phyloP scores from a whole-genome alignment of 495 filamentous ascomycete genomes.

The Tuber umbilicatum region DNA sequence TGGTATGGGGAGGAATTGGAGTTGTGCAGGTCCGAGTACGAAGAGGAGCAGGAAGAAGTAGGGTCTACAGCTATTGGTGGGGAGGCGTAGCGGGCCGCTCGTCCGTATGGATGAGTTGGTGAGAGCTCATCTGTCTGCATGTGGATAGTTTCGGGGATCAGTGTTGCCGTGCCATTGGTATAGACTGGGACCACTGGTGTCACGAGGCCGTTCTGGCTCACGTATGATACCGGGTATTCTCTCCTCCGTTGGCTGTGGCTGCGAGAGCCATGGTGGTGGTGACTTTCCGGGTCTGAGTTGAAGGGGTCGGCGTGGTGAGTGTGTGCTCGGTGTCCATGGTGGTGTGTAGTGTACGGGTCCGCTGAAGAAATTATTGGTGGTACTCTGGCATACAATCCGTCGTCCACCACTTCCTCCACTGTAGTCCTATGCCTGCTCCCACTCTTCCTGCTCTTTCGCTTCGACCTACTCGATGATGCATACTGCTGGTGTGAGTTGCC shows the following conservation, averaged over 20 bases:
- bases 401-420: constrained; percentile 24
- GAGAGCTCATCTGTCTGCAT: constrained; percentile 34
- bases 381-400: constrained; percentile 21
- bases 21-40: constrained; percentile 27
- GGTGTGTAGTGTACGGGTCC: constrained; percentile 16
- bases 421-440: constrained; percentile 20
- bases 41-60: constrained; percentile 25
- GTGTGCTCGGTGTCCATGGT: constrained; percentile 18
- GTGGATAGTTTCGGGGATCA: constrained; percentile 44
- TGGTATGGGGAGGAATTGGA: constrained; percentile 29
- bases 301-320: constrained; percentile 24
- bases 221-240: constrained; percentile 42
- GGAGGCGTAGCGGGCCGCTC: constrained; percentile 18
- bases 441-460: constrained; percentile 18
- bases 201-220: constrained; percentile 43
- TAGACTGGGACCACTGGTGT: constrained; percentile 45
- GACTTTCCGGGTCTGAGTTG: constrained; percentile 21
- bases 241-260: constrained; percentile 26
- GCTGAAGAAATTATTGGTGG: constrained; percentile 10
- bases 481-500: constrained; percentile 17
- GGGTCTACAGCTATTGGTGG: constrained; percentile 19
- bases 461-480: constrained; percentile 15
- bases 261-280: constrained; percentile 16
- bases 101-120: constrained; percentile 17
- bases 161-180: constrained; percentile 45